Evolutionary conservation across 1,284 basidiomycete species (phyloP).

Genomic region (Meripilus lineatus): DNA sequence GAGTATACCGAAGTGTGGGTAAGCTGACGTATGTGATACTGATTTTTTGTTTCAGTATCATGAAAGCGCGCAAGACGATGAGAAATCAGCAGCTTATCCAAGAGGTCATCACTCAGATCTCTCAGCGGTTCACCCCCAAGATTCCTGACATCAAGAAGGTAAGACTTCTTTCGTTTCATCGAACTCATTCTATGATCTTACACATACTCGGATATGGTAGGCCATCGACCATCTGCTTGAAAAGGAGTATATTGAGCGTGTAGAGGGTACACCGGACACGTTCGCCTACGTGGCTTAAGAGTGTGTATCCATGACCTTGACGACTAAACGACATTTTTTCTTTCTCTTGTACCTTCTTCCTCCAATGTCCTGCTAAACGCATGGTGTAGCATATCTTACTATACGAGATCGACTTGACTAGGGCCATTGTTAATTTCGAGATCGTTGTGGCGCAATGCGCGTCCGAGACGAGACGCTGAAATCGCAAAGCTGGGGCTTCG

Average conservation of each 20-base stretch:
- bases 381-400: slow-evolving; percentile 7
- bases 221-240: slow-evolving; percentile 97
- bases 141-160: slow-evolving; percentile 92
- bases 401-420: no score
- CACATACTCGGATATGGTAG: slow-evolving; percentile 31
- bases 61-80: slow-evolving; percentile 98
- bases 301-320: no score
- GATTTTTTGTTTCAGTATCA: slow-evolving; percentile 55
- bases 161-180: slow-evolving; percentile 10
- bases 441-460: no score
- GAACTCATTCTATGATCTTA: neutral
- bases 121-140: slow-evolving; percentile 84
- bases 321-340: neutral
- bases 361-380: no score
- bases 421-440: no score
- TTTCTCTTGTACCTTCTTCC: neutral
- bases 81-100: slow-evolving; percentile 94
- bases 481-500: no score
- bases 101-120: slow-evolving; percentile 92
- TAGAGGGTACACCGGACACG: slow-evolving; percentile 76
- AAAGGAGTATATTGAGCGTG: slow-evolving; percentile 96
- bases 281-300: slow-evolving; percentile 71
- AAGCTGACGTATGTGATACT: no score
- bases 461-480: no score
- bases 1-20: no score